These are phyloP conservation scores for Ophiostoma tasmaniense DNA, from an alignment of 2,329 filamentous ascomycete species.

Conservation along the genomic window DNA sequence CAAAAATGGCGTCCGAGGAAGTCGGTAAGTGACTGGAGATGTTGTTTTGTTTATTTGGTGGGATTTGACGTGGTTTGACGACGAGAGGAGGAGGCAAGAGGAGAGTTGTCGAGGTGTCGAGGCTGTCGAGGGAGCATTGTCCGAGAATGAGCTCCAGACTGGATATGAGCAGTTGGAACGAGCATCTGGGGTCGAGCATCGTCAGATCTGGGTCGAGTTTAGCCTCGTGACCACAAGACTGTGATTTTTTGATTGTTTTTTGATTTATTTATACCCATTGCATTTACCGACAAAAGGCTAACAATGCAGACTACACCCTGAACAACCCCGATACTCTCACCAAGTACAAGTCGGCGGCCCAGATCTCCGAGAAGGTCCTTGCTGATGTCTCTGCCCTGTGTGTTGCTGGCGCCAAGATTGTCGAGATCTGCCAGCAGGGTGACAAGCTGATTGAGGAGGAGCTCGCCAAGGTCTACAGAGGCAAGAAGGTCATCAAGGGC, in stretches of 20 bases:
- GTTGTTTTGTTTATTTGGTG: not conserved
- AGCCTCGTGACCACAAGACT: not conserved
- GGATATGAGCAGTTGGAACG: not conserved
- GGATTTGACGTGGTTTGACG: not conserved
- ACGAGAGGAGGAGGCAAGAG: not conserved
- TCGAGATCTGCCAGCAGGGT: conserved; percentile 89
- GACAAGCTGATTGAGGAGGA: conserved; percentile 94
- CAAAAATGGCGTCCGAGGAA: conserved; percentile 32
- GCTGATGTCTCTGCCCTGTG: conserved; percentile 69
- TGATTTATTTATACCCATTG: not conserved
- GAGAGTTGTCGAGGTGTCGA: not conserved
- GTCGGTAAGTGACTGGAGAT: conserved; percentile 31
- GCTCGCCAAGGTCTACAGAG: conserved; percentile 91
- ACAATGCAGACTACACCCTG: conserved; percentile 68
- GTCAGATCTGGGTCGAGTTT: too few species aligned
- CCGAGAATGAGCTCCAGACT: not conserved
- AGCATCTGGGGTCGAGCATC: not conserved
- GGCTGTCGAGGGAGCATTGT: not conserved
- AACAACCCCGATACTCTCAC: conserved; percentile 91
- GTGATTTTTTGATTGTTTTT: not conserved
- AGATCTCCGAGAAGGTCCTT: conserved; percentile 93
- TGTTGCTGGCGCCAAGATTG: conserved; percentile 81
- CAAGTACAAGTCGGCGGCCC: conserved; percentile 96
- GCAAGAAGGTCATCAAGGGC: conserved; percentile 94
- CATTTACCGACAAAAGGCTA: not conserved